phyloP scores from a whole-genome alignment of 2,329 filamentous ascomycete species.

The Xylogone sp. region DNA sequence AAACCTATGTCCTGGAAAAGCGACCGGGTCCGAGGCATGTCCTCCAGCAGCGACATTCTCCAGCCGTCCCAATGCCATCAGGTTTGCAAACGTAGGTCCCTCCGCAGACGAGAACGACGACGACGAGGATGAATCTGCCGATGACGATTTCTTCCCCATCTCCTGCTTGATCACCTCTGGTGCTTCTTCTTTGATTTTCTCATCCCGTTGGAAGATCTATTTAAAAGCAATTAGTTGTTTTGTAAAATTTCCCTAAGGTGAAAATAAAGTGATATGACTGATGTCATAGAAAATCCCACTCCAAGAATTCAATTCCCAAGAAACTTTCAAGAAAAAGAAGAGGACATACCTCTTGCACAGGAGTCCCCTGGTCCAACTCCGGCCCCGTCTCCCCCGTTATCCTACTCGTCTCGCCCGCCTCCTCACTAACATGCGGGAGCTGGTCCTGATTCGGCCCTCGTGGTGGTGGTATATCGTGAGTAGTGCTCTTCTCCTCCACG shows the following conservation, averaged over 20 bases:
- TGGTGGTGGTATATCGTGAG: slow-evolving; percentile 12
- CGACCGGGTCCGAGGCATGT: slow-evolving; percentile 13
- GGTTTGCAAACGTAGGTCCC: slow-evolving; percentile 25
- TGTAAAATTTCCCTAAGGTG: no score
- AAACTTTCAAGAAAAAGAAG: no score
- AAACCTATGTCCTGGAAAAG: slow-evolving; percentile 54
- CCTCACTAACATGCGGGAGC: slow-evolving; percentile 60
- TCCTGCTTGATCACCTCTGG: slow-evolving; percentile 65
- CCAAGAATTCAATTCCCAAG: no score
- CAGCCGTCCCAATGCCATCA: slow-evolving; percentile 25
- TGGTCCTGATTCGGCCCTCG: slow-evolving; percentile 46
- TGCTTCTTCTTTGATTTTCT: slow-evolving; percentile 56
- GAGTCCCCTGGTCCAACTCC: slow-evolving; percentile 62
- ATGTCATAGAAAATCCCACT: no score
- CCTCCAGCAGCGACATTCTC: slow-evolving; percentile 22
- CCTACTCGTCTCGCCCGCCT: slow-evolving; percentile 57
- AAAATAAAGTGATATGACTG: slow-evolving; percentile 2
- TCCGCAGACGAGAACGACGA: no score
- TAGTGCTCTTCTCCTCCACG: slow-evolving; percentile 24
- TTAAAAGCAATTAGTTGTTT: slow-evolving; percentile 7
- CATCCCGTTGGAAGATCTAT: slow-evolving; percentile 61
- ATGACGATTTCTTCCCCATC: no score
- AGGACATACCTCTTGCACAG: slow-evolving; percentile 57
- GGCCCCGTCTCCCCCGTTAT: slow-evolving; percentile 54
- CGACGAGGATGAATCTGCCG: no score